Evolutionary conservation across 306 rosid genomes (phyloP).

Genomic region (Begonia peltatifolia): DNA sequence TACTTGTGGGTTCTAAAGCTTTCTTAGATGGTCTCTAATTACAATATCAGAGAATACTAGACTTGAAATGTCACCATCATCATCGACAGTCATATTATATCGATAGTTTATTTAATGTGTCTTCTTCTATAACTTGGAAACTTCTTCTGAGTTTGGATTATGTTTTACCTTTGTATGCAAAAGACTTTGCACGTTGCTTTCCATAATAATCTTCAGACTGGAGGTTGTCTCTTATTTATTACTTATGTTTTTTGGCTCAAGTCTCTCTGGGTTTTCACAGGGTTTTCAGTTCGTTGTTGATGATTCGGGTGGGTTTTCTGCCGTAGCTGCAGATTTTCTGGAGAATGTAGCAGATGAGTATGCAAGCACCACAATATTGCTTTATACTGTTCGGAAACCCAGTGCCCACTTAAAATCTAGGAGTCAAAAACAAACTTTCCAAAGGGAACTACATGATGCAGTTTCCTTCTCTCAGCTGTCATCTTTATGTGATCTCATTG

Average conservation of each 20-base stretch:
- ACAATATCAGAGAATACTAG: too few species aligned
- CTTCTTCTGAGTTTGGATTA: too few species aligned
- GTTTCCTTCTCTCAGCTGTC: conserved; percentile 74
- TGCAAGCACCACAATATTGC: conserved; percentile 47
- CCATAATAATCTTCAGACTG: too few species aligned
- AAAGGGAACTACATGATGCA: conserved; percentile 65
- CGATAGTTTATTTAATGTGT: neutral
- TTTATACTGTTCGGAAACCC: conserved; percentile 53
- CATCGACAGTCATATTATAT: too few species aligned
- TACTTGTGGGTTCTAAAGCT: too few species aligned
- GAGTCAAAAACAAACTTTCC: conserved; percentile 42
- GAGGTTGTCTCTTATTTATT: too few species aligned
- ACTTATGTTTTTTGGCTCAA: too few species aligned
- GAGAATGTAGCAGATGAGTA: conserved; percentile 82
- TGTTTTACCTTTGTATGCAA: too few species aligned
- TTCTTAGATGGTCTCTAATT: too few species aligned
- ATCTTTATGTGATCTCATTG: conserved; percentile 55
- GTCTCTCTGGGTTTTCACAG: conserved; percentile 24
- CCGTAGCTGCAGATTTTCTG: conserved; percentile 58
- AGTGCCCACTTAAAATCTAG: conserved; percentile 21
- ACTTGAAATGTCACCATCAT: too few species aligned
- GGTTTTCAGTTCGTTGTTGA: conserved; percentile 82
- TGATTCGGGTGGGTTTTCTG: conserved; percentile 84
- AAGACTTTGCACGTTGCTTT: too few species aligned
- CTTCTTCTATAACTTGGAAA: too few species aligned